Evolutionary conservation across 805 yeast species (phyloP).

Genomic region (Zygosaccharomyces rouxii): DNA sequence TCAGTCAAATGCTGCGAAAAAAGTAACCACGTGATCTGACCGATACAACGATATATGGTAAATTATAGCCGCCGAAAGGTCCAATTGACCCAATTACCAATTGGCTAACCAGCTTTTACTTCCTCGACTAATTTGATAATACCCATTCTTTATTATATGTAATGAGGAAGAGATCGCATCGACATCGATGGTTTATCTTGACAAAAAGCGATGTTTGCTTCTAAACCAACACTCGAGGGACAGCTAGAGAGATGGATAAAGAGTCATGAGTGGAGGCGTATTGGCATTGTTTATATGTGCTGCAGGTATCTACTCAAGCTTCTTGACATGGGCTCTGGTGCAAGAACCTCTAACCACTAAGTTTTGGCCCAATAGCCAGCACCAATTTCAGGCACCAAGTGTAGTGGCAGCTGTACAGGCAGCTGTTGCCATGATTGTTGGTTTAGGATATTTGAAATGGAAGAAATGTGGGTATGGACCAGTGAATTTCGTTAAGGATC

Average conservation of each 20-base stretch:
- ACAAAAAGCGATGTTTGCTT: not conserved
- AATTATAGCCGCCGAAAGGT: not conserved
- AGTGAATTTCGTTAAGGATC: constrained; percentile 35
- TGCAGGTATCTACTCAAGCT: constrained; percentile 76
- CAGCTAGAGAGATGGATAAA: not conserved
- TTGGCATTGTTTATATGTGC: constrained; percentile 31
- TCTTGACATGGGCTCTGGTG: constrained; percentile 85
- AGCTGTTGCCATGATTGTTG: constrained; percentile 63
- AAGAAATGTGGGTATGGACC: constrained; percentile 33
- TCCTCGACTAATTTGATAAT: too few species aligned
- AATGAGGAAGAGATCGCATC: not conserved
- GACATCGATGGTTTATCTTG: not conserved
- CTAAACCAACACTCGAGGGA: not conserved
- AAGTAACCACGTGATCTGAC: not conserved
- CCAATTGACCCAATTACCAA: not conserved
- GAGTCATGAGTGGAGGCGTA: constrained; percentile 5
- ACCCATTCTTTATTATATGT: too few species aligned
- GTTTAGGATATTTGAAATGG: constrained; percentile 51
- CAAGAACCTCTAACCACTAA: constrained; percentile 84
- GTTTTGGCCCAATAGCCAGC: constrained; percentile 56
- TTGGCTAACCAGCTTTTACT: not conserved
- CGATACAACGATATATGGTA: not conserved
- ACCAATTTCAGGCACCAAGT: constrained; percentile 68
- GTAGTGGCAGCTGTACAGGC: constrained; percentile 76
- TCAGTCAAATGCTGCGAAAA: not conserved